A percentile compares a stretch with the other conserved stretches of the same genome.
Conservation (phyloP, 805 yeast species). For the Priceomyces medius region DNA sequence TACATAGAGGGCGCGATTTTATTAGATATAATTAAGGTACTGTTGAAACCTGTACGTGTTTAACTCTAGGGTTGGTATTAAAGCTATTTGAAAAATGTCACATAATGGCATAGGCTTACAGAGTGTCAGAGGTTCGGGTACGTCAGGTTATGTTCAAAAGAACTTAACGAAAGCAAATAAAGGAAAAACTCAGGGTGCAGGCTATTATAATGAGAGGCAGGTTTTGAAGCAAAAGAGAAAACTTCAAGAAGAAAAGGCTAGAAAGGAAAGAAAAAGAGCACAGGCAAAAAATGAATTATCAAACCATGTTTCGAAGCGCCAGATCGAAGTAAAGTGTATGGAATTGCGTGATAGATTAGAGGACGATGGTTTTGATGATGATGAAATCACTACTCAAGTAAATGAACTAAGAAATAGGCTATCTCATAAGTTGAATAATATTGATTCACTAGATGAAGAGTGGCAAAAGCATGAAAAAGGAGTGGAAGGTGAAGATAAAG, state of each 20-base stretch:
- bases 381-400: constrained; percentile 22
- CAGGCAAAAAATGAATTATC: constrained; percentile 23
- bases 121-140: constrained; percentile 60
- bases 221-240: constrained; percentile 18
- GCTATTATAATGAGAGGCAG: constrained; percentile 40
- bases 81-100: constrained; percentile 8
- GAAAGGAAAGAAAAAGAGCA: constrained; percentile 14
- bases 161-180: constrained; percentile 30
- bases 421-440: not conserved
- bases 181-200: constrained; percentile 22
- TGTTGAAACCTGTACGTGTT: too few species aligned
- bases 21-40: too few species aligned
- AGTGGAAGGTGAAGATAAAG: too few species aligned
- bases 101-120: constrained; percentile 44
- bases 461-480: not conserved
- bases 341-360: constrained; percentile 53
- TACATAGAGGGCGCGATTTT: too few species aligned
- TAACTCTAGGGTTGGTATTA: too few species aligned
- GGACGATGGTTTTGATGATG: constrained; percentile 42
- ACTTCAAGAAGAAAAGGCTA: constrained; percentile 13
- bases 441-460: not conserved
- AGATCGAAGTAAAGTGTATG: constrained; percentile 47
- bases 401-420: constrained; percentile 18
- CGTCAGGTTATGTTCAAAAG: constrained; percentile 60
- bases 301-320: constrained; percentile 36